These are phyloP conservation scores for Ascochyta viciae-villosae DNA, from an alignment of 2,329 filamentous ascomycete species.

Conservation along the genomic window DNA sequence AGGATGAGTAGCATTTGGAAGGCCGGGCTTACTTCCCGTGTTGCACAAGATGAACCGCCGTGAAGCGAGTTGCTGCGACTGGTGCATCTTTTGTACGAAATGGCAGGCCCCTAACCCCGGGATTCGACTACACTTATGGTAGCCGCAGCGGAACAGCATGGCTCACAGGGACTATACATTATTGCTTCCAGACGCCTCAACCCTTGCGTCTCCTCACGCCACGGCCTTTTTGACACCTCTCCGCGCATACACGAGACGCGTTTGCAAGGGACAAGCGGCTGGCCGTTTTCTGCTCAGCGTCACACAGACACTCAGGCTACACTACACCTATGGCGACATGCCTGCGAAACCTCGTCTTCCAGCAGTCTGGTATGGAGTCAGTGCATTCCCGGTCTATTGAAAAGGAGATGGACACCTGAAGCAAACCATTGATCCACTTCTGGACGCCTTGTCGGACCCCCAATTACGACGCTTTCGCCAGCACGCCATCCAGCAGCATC, in stretches of 20 bases:
- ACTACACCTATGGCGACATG: not conserved
- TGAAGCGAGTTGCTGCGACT: constrained; percentile 12
- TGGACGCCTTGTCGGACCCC: constrained; percentile 7
- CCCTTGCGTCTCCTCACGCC: constrained; percentile 2
- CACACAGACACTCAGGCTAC: not conserved
- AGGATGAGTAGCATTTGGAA: constrained; percentile 11
- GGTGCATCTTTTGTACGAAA: constrained; percentile 9
- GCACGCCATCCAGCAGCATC: constrained; percentile 3
- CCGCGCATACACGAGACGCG: constrained; percentile 8
- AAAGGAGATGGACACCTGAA: constrained; percentile 19
- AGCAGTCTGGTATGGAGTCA: constrained; percentile 10
- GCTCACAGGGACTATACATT: not conserved
- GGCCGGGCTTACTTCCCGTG: constrained; percentile 8
- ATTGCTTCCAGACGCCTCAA: not conserved
- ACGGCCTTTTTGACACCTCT: not conserved
- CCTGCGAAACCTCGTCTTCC: constrained; percentile 6
- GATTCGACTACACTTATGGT: constrained; percentile 5
- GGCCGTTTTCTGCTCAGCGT: not conserved
- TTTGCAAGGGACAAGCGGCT: constrained; percentile 7
- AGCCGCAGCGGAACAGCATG: constrained; percentile 15
- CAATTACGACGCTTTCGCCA: constrained; percentile 6
- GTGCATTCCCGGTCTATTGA: constrained; percentile 15
- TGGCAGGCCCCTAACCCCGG: constrained; percentile 15
- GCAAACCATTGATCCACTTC: constrained; percentile 16
- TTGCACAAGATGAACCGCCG: constrained; percentile 16